Base-by-base conservation (phyloP, 352 stramenopile species). In the Globisporangium irregulare region DNA sequence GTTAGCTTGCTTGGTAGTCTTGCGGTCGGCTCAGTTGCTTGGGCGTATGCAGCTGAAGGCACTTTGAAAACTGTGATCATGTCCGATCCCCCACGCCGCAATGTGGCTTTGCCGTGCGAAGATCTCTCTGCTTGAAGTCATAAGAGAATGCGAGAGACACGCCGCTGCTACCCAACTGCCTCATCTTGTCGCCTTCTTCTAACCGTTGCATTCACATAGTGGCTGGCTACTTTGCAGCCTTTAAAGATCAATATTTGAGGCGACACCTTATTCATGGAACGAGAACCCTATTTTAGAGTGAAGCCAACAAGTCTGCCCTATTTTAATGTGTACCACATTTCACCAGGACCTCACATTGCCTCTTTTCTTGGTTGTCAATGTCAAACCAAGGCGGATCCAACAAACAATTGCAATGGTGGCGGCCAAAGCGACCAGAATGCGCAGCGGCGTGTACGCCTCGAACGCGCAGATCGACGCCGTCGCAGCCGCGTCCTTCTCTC, bases 391-490 rank as follows among this genome's bases (percentile, higher is more conserved):
- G 25, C 54, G 54, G 27, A 59, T 43, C 27, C 15, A 59, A 34
- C 51, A 3, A 58, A 20, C 51, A 6, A 9, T 38, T 12, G 8
- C 8, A 38, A 38, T 38, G 32, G 15, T 46, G 38, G 38, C 15
- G 38, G 38, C 51, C 10, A 57, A 24, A 0, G 29, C 54, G 54
- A 34, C 15, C 54, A 59, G 32, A n/a, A 62, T 57, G 55, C 70
- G 77, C 18, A 63, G 53, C 25, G 9, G 54, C 1, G 68, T 71
- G 36, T 77, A 72, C 69, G 50, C 67, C n/a, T 72, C 77, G 24
- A 57, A 64, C 8, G 71, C 73, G 48, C 79, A 86, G 27, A 75
- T 89, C 41, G 81, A 89, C 61, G 77, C 79, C 48, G 48, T 89
- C 2, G 81, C 79, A 32, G 73, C 69, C 9, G 24, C 27, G 4